Percentiles rank a stretch among this genome's conserved stretches.
Conservation (phyloP, 78 protist genomes). For the Polysphondylium violaceum region DNA sequence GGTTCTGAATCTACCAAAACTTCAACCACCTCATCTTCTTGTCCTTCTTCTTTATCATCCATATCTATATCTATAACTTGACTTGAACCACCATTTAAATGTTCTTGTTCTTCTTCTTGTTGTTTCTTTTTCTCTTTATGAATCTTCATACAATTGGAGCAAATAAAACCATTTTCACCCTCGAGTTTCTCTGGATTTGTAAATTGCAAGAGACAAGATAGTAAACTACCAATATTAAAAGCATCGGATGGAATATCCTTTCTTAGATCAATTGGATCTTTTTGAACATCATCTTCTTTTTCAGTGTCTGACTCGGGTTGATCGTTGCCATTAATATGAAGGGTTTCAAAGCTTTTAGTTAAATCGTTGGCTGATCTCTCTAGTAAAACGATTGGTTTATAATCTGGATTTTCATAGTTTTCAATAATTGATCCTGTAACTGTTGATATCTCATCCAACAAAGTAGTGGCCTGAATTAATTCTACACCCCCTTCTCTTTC, state of each 20-base stretch:
- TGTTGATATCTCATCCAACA: too few species aligned
- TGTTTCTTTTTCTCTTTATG: background rate
- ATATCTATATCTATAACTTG: background rate
- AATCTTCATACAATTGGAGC: slow-evolving; percentile 51
- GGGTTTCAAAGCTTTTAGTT: slow-evolving; percentile 26
- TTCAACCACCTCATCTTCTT: too few species aligned
- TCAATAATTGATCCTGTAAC: too few species aligned
- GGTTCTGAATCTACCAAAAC: slow-evolving; percentile 13
- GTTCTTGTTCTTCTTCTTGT: background rate
- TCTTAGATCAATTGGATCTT: slow-evolving; percentile 67
- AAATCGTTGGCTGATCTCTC: slow-evolving; percentile 21
- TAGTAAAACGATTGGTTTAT: background rate
- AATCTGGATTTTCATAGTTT: slow-evolving; percentile 31
- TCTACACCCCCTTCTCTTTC: too few species aligned
- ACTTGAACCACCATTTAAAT: background rate
- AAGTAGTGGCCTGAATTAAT: too few species aligned
- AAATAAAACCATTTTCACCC: slow-evolving; percentile 75
- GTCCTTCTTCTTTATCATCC: background rate
- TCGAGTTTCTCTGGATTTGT: slow-evolving; percentile 71
- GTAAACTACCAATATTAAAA: background rate
- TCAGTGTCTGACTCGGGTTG: background rate
- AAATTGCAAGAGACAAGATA: slow-evolving; percentile 61
- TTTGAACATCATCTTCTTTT: slow-evolving; percentile 29
- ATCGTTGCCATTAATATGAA: background rate
- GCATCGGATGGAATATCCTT: slow-evolving; percentile 57